Conservation (phyloP, 768 basidiomycete species). For the Daedaleopsis nitida region DNA sequence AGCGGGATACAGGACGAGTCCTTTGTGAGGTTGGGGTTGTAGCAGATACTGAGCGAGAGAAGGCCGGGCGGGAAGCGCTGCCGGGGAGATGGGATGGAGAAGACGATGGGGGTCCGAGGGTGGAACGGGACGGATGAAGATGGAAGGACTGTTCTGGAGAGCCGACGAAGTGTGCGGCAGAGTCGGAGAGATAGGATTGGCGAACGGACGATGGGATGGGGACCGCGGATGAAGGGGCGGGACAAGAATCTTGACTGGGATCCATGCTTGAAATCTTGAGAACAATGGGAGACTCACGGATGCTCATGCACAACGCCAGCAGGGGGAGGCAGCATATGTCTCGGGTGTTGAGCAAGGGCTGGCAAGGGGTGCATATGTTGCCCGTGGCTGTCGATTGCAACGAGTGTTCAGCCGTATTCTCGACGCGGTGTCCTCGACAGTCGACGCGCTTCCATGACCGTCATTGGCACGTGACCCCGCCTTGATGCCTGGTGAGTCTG, state of each 20-base stretch:
- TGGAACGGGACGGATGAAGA: background rate
- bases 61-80: slow-evolving; percentile 6
- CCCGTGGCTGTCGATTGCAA: too few species aligned
- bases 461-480: too few species aligned
- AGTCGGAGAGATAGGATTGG: slow-evolving; percentile 1
- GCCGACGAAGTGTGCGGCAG: slow-evolving; percentile 10
- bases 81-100: background rate
- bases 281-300: too few species aligned
- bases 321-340: too few species aligned
- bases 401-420: too few species aligned
- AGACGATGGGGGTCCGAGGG: slow-evolving; percentile 5
- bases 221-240: background rate
- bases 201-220: slow-evolving; percentile 2
- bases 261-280: background rate
- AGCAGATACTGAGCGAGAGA: slow-evolving; percentile 19
- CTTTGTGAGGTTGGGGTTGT: background rate
- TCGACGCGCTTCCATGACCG: too few species aligned
- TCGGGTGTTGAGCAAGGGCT: too few species aligned
- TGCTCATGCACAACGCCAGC: too few species aligned
- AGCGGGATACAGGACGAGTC: slow-evolving; percentile 8
- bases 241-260: background rate
- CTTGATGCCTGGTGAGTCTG: too few species aligned
- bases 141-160: slow-evolving; percentile 16
- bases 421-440: too few species aligned
- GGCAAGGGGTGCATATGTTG: too few species aligned